Percentiles rank a stretch among this genome's conserved stretches.
These are phyloP conservation scores for Beauveria rudraprayagi DNA, from an alignment of 2,329 filamentous ascomycete genomes.

Conservation along the genomic window DNA sequence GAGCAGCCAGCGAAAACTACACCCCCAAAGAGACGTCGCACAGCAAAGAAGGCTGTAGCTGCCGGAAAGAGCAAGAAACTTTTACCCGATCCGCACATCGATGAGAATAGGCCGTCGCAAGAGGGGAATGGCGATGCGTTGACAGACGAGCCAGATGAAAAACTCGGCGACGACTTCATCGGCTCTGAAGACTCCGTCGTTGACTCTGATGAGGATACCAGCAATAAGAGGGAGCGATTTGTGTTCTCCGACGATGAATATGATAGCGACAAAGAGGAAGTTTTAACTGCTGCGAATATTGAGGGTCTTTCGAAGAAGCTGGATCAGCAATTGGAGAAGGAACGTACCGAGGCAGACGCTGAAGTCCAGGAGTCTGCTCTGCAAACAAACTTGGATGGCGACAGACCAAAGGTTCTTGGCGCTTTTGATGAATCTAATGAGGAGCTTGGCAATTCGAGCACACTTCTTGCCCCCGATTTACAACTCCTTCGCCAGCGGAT, in stretches of 20 bases:
- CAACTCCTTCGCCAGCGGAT: constrained; percentile 83
- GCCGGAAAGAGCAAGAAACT: constrained; percentile 15
- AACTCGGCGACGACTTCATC: constrained; percentile 51
- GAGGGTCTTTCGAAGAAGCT: constrained; percentile 81
- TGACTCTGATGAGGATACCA: constrained; percentile 62
- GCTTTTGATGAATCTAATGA: constrained; percentile 57
- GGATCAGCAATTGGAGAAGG: constrained; percentile 66
- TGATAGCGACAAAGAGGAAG: constrained; percentile 79
- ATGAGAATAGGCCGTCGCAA: constrained; percentile 1
- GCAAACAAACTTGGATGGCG: constrained; percentile 87
- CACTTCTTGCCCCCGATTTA: constrained; percentile 73
- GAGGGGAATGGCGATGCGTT: constrained; percentile 35
- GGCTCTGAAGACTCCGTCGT: constrained; percentile 51
- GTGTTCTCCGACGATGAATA: constrained; percentile 97
- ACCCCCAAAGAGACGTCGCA: constrained; percentile 52
- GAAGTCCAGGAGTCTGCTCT: constrained; percentile 79
- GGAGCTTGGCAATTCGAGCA: constrained; percentile 48
- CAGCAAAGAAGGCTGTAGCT: constrained; percentile 27
- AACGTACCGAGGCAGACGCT: constrained; percentile 74
- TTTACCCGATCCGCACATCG: constrained; percentile 12
- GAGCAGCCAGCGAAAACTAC: constrained; percentile 42
- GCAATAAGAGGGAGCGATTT: constrained; percentile 44
- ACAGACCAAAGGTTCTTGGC: constrained; percentile 58
- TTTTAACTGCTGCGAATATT: constrained; percentile 91
- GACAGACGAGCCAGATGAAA: constrained; percentile 34